phyloP scores from a whole-genome alignment of 345 rosid species.

The Syzygium aqueum region DNA sequence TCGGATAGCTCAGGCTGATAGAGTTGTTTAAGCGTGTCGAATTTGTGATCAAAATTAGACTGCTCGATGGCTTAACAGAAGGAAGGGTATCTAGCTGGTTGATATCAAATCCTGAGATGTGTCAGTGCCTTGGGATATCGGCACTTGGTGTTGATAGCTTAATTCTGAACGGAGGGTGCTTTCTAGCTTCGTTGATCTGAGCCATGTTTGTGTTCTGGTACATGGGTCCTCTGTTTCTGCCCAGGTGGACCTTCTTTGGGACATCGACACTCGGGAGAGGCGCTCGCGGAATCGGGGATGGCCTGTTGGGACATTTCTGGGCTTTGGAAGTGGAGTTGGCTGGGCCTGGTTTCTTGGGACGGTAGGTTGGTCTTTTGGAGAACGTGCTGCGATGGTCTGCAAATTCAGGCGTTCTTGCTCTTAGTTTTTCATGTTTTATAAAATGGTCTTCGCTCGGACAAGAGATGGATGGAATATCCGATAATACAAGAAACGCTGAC shows the following conservation, averaged over 20 bases:
- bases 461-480: not conserved
- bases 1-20: not conserved
- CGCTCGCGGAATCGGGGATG: not conserved
- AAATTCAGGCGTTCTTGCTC: not conserved
- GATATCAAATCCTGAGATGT: not conserved
- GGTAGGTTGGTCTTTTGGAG: not conserved
- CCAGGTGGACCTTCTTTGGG: not conserved
- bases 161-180: not conserved
- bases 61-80: not conserved
- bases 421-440: not conserved
- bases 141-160: not conserved
- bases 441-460: not conserved
- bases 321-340: not conserved
- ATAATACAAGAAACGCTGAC: not conserved
- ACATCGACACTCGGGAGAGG: not conserved
- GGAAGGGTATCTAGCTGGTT: not conserved
- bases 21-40: not conserved
- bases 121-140: not conserved
- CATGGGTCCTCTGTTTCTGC: not conserved
- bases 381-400: not conserved
- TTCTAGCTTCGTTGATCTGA: not conserved
- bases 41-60: not conserved
- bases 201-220: not conserved
- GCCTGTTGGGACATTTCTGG: not conserved
- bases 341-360: not conserved